A percentile compares a stretch with the other conserved stretches of the same genome.
Conservation (phyloP, 345 rosid species). For the Eutrema japonicum region DNA sequence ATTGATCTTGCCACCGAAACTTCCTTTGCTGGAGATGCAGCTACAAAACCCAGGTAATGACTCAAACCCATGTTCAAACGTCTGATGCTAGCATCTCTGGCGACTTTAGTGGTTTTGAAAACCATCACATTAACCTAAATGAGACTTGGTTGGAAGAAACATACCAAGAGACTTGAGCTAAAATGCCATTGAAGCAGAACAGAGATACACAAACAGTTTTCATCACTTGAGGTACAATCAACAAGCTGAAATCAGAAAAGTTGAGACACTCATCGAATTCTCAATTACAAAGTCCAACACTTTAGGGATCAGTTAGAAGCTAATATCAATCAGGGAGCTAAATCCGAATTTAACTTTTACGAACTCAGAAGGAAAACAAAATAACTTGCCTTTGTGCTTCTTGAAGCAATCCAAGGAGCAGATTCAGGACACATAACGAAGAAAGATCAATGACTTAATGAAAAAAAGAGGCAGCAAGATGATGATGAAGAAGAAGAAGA, state of each 20-base stretch:
- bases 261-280: background rate
- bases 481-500: background rate
- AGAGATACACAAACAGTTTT: background rate
- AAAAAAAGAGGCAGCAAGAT: background rate
- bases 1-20: slow-evolving; percentile 48
- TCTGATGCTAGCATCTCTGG: slow-evolving; percentile 18
- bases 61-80: slow-evolving; percentile 19
- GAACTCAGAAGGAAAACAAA: background rate
- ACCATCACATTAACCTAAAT: background rate
- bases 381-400: slow-evolving; percentile 51
- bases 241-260: background rate
- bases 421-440: slow-evolving; percentile 46
- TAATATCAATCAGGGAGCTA: slow-evolving; percentile 2
- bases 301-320: background rate
- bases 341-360: background rate
- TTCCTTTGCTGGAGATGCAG: slow-evolving; percentile 27
- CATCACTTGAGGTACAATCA: background rate
- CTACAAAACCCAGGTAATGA: slow-evolving; percentile 41
- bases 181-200: background rate
- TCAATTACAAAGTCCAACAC: slow-evolving; percentile 12
- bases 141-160: background rate
- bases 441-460: slow-evolving; percentile 3
- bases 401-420: slow-evolving; percentile 67
- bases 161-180: slow-evolving; percentile 46
- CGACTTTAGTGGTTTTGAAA: slow-evolving; percentile 20